A percentile compares a stretch with the other conserved stretches of the same genome.
These are phyloP conservation scores for Lagenaria siceraria DNA, from an alignment of 306 rosid genomes.

Conservation along the genomic window DNA sequence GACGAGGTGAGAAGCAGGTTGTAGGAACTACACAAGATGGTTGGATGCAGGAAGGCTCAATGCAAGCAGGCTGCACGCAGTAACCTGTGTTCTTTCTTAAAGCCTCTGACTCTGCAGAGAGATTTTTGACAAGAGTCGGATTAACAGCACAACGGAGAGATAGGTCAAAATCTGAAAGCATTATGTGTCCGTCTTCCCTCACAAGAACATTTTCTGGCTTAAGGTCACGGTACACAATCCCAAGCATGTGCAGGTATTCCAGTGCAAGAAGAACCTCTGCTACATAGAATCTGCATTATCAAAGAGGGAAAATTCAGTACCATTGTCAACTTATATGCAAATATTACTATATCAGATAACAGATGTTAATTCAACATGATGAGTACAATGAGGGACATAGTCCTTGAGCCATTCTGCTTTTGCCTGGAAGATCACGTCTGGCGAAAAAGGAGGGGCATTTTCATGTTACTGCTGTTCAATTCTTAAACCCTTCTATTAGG, in stretches of 20 bases:
- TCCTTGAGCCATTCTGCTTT: neutral
- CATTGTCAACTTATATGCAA: neutral
- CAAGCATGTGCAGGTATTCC: slow-evolving; percentile 98
- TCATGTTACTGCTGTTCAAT: neutral
- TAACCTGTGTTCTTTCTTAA: slow-evolving; percentile 56
- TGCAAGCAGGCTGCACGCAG: slow-evolving; percentile 92
- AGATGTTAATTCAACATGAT: neutral
- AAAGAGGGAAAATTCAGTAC: neutral
- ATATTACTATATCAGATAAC: neutral
- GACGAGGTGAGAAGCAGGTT: slow-evolving; percentile 83
- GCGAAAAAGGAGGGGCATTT: neutral
- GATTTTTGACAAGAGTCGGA: slow-evolving; percentile 72
- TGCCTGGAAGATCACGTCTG: neutral
- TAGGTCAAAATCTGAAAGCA: slow-evolving; percentile 95
- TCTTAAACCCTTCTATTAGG: neutral
- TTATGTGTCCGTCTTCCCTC: slow-evolving; percentile 92
- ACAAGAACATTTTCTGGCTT: slow-evolving; percentile 96
- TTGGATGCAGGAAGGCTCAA: slow-evolving; percentile 94
- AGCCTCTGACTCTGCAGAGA: slow-evolving; percentile 58
- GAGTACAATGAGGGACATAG: neutral
- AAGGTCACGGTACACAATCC: slow-evolving; percentile 97
- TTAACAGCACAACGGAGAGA: slow-evolving; percentile 88
- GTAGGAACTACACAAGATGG: slow-evolving; percentile 97
- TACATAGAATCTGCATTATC: slow-evolving; percentile 74
- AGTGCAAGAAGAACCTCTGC: slow-evolving; percentile 84